Evolutionary conservation across 768 basidiomycete species (phyloP).

Genomic region (Lactarius pseudohatsudake): DNA sequence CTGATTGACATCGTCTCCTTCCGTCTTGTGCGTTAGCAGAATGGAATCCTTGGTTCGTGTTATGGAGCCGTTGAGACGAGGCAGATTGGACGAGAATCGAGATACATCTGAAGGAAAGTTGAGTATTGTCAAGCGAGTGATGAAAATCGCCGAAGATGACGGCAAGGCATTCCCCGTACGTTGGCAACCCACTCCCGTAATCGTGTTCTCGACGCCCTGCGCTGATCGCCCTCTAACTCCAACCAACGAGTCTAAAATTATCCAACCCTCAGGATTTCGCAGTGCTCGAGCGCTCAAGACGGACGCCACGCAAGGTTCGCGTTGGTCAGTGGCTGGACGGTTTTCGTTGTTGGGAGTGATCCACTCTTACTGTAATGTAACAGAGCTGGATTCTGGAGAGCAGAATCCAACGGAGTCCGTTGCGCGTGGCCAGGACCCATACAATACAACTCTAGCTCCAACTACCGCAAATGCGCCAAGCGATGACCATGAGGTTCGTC

Average conservation of each 20-base stretch:
- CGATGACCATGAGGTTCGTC: conserved; percentile 66
- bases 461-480: conserved; percentile 26
- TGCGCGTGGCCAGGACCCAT: conserved; percentile 60
- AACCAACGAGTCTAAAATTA: conserved; percentile 83
- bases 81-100: conserved; percentile 62
- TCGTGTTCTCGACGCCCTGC: not conserved
- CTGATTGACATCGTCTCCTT: conserved; percentile 46
- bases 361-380: conserved; percentile 47
- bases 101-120: conserved; percentile 58
- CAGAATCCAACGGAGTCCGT: conserved; percentile 80
- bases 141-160: conserved; percentile 93
- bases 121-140: conserved; percentile 84
- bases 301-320: conserved; percentile 64
- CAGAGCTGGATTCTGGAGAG: conserved; percentile 81
- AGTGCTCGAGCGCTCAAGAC: conserved; percentile 79
- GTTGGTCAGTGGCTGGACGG: not conserved
- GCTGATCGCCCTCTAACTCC: conserved; percentile 57
- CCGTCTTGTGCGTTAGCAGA: conserved; percentile 75
- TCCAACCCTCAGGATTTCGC: conserved; percentile 92
- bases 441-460: conserved; percentile 38
- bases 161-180: conserved; percentile 96
- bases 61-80: conserved; percentile 91
- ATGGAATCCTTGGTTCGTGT: conserved; percentile 89
- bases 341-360: not conserved
- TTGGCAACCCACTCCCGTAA: conserved; percentile 23